Percentiles rank a stretch among this genome's conserved stretches.
Evolutionary conservation across 805 yeast genomes (phyloP).

Genomic region (Cyberlindnera maritima): DNA sequence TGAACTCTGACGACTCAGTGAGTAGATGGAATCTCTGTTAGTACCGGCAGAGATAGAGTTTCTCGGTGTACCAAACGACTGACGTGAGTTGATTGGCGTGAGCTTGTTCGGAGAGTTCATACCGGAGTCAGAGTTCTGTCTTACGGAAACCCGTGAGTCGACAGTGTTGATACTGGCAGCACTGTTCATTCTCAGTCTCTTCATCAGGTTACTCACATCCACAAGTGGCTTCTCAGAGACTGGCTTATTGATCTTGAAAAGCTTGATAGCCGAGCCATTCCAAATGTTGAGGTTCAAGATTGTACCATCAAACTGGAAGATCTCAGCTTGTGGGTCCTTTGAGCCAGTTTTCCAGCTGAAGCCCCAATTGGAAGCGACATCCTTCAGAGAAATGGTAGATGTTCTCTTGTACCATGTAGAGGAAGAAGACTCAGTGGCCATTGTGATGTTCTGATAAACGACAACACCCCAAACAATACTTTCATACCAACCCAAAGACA

Average conservation of each 20-base stretch:
- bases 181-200: conserved; percentile 34
- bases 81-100: conserved; percentile 29
- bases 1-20: conserved; percentile 20
- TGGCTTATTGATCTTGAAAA: conserved; percentile 36
- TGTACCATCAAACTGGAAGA: conserved; percentile 20
- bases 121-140: conserved; percentile 16
- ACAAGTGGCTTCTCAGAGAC: conserved; percentile 40
- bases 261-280: conserved; percentile 20
- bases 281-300: conserved; percentile 22
- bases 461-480: conserved; percentile 62
- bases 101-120: conserved; percentile 25
- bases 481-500: conserved; percentile 74
- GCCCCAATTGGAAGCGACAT: conserved; percentile 39
- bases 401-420: conserved; percentile 28
- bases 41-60: conserved; percentile 19
- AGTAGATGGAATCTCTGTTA: conserved; percentile 20
- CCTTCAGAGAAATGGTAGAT: conserved; percentile 25
- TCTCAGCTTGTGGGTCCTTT: conserved; percentile 7
- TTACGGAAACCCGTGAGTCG: conserved; percentile 18
- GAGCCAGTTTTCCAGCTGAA: conserved; percentile 26
- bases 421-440: conserved; percentile 11
- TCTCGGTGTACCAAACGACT: conserved; percentile 28
- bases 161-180: conserved; percentile 23
- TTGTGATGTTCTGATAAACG: conserved; percentile 34
- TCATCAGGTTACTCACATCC: conserved; percentile 39